Base-by-base conservation (phyloP, 2,329 filamentous ascomycete genomes). In the Zymoseptoria ardabiliae region DNA sequence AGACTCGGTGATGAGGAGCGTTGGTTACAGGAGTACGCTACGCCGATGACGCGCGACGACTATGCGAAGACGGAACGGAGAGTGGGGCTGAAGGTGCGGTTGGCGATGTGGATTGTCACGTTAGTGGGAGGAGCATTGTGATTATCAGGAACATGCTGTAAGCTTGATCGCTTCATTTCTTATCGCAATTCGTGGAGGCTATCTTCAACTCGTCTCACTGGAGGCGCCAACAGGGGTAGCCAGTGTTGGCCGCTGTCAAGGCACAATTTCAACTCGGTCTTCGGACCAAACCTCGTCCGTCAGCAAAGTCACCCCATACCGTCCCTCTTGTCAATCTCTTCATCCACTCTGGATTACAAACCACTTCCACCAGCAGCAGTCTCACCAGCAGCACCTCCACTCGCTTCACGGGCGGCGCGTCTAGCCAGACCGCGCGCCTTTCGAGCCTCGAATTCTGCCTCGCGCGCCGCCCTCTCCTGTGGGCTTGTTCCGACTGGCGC, bases 71-170 rank as follows among this genome's bases (percentile, higher is more conserved):
- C 84, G 5, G 94, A 99, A 71, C 82, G 94, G 61, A 85, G 90
- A 59, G 94, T 97, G 0, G 86, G 91, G 0, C 78, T 95, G 70
- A 87, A 91, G 72, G 94, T 99, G 48, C 80, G 90, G 60, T 75
- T 96, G 62, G 90, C 91, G 3, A 96, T 97, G 91, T 95, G 90
- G 91, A 88, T 96, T 59, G 92, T 97, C 4, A 84, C 85, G 67
- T 78, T 90, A 35, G 82, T 96, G 7, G 93, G 93, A 0, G 93
- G 93, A 13, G 91, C 91, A n/a, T 78, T 97, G 71, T 97, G 77
- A 72, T 20, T 5, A 17, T 45, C 13, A 13, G 35, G 17, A n/a
- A 4, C 4, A 45, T 45, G 35, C 35, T 45, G 35, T 45, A 45
- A 45, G 35, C 35, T 45, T 6, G 35, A 45, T 45, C 35, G 13